Percentiles rank a stretch among this genome's conserved stretches.
Conservation (phyloP, 768 basidiomycete species). For the Termitomyces sp. region DNA sequence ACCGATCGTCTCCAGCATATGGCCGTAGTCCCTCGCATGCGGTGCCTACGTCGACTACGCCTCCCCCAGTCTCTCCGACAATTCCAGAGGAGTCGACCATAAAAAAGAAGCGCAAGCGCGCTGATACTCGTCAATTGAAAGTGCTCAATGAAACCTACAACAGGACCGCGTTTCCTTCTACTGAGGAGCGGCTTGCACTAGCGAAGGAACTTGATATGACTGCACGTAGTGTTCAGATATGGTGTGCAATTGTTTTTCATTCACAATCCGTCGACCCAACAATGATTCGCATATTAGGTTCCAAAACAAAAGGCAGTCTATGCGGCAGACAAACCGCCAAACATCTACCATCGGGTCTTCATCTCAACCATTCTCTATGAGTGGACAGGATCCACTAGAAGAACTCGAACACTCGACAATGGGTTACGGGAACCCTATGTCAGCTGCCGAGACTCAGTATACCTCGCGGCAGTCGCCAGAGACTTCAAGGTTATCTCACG, state of each 20-base stretch:
- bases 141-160: constrained; percentile 76
- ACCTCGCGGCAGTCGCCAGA: constrained; percentile 35
- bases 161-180: constrained; percentile 83
- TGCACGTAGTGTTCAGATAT: constrained; percentile 81
- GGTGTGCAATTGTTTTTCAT: constrained; percentile 37
- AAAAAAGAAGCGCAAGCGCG: constrained; percentile 86
- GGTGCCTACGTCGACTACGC: constrained; percentile 41
- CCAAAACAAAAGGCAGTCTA: constrained; percentile 82
- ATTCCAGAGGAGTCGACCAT: constrained; percentile 60
- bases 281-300: constrained; percentile 48
- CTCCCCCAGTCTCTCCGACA: constrained; percentile 41
- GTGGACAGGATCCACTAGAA: constrained; percentile 32
- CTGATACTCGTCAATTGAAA: constrained; percentile 73
- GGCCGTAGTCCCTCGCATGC: constrained; percentile 30
- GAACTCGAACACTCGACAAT: constrained; percentile 28
- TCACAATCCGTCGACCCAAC: constrained; percentile 9
- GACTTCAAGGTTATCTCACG: constrained; percentile 24
- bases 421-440: constrained; percentile 27
- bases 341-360: constrained; percentile 36
- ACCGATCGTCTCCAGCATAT: constrained; percentile 40
- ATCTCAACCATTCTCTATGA: constrained; percentile 44
- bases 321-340: constrained; percentile 73
- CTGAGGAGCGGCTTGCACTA: constrained; percentile 74
- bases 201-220: constrained; percentile 80
- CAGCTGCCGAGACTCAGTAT: constrained; percentile 29